Evolutionary conservation across 2,329 filamentous ascomycete genomes (phyloP), one percentile per base, ranked within the genome.

Genomic region (Colletotrichum sp.): DNA sequence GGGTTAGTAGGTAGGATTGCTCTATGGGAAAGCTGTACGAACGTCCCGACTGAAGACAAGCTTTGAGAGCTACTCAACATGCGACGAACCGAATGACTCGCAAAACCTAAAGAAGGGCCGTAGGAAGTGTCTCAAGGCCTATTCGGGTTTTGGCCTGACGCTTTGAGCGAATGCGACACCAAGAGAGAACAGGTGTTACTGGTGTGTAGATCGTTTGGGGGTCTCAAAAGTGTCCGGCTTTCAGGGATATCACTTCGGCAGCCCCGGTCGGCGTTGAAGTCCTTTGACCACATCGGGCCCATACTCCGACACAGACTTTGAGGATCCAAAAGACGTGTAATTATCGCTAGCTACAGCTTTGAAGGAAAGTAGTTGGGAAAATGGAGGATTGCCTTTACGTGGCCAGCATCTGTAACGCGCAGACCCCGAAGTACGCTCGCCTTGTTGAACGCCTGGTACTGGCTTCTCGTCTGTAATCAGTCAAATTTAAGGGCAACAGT

Each of bases 1-100:
- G n/a, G 43, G 9, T 48, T 48, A 13, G 43, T 48, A 21, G n/a
- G 0, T 3, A 1, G 38, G 2, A 8, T 13, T 12, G 0, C 10
- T 21, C n/a, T 48, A 21, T 48, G n/a, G 18, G 38, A 48, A 48
- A 8, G 2, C 2, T 21, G 0, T 48, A 48, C 9, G 43, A 48
- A 48, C n/a, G 10, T 48, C n/a, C 43, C n/a, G 10, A 3, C n/a
- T 12, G 43, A 48, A 48, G n/a, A 48, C n/a, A 48, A 48, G 43
- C 43, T 48, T 48, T 48, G n/a, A 13, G n/a, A 4, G 43, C n/a
- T 21, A 48, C 18, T 48, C 43, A 48, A 48, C n/a, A 48, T 48
- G 43, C 43, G 43, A 48, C 43, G 43, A 48, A 48, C 43, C 43
- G n/a, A 48, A 48, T 48, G 43, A 48, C 43, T 48, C n/a, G n/a